Percentiles rank a stretch among this genome's conserved stretches.
phyloP scores from a whole-genome alignment of 805 yeast species.

The Yarrowia deformans region DNA sequence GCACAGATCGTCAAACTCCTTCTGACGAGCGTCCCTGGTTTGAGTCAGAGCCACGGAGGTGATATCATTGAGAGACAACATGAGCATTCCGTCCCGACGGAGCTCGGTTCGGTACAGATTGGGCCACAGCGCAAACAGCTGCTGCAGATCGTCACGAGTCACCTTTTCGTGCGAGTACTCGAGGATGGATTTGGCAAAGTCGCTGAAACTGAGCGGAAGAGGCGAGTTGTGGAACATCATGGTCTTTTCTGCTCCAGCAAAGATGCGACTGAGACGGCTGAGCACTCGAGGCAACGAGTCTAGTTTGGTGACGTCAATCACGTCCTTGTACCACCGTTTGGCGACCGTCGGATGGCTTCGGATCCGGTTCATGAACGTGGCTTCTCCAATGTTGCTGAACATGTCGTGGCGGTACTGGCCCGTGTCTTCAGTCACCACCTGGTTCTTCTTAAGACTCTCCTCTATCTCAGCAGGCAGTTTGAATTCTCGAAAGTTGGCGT shows the following conservation, averaged over 20 bases:
- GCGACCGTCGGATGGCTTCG: slow-evolving; percentile 26
- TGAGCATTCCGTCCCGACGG: slow-evolving; percentile 36
- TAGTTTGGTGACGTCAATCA: slow-evolving; percentile 31
- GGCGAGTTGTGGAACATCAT: slow-evolving; percentile 39
- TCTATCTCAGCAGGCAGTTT: slow-evolving; percentile 10
- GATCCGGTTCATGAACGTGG: slow-evolving; percentile 27
- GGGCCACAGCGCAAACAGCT: slow-evolving; percentile 45
- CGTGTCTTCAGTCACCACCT: slow-evolving; percentile 1
- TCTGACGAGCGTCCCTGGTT: slow-evolving; percentile 16
- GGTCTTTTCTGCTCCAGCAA: slow-evolving; percentile 43
- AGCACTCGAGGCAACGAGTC: slow-evolving; percentile 41
- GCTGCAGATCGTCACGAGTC: slow-evolving; percentile 42
- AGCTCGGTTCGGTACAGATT: slow-evolving; percentile 44
- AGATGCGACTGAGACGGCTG: slow-evolving; percentile 42
- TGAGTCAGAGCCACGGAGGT: slow-evolving; percentile 8
- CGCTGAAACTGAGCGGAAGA: slow-evolving; percentile 44
- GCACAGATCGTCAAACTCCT: slow-evolving; percentile 25
- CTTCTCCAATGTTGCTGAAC: slow-evolving; percentile 37
- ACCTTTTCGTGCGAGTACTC: slow-evolving; percentile 43
- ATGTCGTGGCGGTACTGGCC: slow-evolving; percentile 31
- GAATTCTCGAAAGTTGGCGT: slow-evolving; percentile 24
- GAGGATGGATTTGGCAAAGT: slow-evolving; percentile 43
- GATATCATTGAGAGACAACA: slow-evolving; percentile 9
- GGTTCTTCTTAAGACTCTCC: slow-evolving; percentile 11
- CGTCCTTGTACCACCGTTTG: slow-evolving; percentile 10